Conservation (phyloP, 441 rosid species). For the Pelargonium myrrhifolium region DNA sequence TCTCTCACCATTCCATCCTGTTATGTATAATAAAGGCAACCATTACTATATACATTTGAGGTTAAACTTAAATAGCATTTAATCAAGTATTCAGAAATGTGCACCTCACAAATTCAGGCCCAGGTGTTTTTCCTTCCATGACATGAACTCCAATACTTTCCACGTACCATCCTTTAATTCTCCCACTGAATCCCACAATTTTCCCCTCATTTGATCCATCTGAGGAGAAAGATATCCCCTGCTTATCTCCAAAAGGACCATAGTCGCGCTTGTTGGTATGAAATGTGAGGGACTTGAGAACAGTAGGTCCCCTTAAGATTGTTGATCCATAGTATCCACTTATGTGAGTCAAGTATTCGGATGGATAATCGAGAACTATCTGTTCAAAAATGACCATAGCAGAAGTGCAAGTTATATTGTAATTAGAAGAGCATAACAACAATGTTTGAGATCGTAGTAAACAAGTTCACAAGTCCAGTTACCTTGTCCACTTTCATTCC, state of each 20-base stretch:
- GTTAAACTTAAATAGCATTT: too few species aligned
- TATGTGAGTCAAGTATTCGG: neutral
- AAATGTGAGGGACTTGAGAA: neutral
- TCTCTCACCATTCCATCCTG: too few species aligned
- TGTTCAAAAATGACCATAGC: neutral
- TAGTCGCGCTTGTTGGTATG: neutral
- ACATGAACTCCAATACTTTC: neutral
- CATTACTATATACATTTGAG: too few species aligned
- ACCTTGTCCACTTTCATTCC: conserved; percentile 5
- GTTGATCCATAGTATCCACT: neutral
- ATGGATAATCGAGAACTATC: neutral
- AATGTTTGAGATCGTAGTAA: neutral
- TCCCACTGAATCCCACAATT: neutral
- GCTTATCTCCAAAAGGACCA: neutral
- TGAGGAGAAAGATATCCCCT: neutral
- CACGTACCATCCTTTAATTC: neutral
- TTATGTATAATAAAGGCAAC: too few species aligned
- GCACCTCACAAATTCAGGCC: neutral
- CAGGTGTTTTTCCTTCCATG: neutral
- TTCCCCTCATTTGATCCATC: neutral
- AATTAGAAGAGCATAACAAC: too few species aligned
- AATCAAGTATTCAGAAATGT: neutral
- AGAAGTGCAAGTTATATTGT: too few species aligned
- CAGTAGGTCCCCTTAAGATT: neutral
- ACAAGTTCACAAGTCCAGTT: neutral